These are phyloP conservation scores for Diospyros lotus DNA, from an alignment of 148 eudicot genomes.

Conservation along the genomic window DNA sequence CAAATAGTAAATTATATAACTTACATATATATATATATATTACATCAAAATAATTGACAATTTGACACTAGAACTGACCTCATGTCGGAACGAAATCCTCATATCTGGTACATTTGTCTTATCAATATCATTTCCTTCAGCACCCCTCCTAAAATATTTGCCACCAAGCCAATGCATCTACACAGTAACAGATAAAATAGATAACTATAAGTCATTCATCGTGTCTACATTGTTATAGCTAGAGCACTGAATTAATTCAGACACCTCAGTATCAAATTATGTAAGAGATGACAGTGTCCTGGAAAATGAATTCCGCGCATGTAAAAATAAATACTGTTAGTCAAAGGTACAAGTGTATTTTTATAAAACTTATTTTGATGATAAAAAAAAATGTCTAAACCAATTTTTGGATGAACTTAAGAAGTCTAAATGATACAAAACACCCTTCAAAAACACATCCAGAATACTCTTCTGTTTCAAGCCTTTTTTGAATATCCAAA, in stretches of 20 bases:
- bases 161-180: conserved; percentile 78
- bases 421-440: too few relatives aligned
- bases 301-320: not conserved
- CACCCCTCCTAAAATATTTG: conserved; percentile 56
- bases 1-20: not conserved
- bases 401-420: too few relatives aligned
- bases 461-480: too few relatives aligned
- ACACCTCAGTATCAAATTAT: not conserved
- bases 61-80: conserved; percentile 29
- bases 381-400: too few relatives aligned
- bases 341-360: too few relatives aligned
- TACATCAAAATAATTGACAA: too few relatives aligned
- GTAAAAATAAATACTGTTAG: not conserved
- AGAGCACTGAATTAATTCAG: not conserved
- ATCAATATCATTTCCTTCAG: conserved; percentile 69
- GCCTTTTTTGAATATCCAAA: too few relatives aligned
- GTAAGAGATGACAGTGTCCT: not conserved
- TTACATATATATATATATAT: not conserved
- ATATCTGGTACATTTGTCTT: conserved; percentile 67
- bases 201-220: not conserved
- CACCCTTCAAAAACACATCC: too few relatives aligned
- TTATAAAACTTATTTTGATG: too few relatives aligned
- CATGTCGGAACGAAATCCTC: conserved; percentile 62
- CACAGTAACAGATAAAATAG: not conserved
- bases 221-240: not conserved